Evolutionary conservation across 2,329 filamentous ascomycete genomes (phyloP).

Genomic region (Ramularia endophylla): DNA sequence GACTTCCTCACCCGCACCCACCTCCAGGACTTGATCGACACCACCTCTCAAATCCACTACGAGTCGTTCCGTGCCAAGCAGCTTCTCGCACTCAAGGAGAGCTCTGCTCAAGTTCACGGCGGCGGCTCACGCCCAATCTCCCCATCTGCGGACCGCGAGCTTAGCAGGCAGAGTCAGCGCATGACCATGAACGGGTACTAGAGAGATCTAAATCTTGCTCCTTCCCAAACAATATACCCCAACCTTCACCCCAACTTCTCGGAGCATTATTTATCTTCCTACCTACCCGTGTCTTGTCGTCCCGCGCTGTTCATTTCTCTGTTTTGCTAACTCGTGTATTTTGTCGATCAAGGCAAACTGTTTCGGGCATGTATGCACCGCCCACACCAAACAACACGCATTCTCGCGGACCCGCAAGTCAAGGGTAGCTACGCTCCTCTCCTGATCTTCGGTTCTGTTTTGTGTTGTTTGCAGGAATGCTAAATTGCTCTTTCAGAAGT

Average conservation of each 20-base stretch:
- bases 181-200: conserved; percentile 99
- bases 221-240: conserved; percentile 14
- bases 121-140: conserved; percentile 73
- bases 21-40: conserved; percentile 98
- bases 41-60: conserved; percentile 99
- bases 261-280: conserved; percentile 13
- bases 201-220: conserved; percentile 19
- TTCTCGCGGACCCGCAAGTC: conserved; percentile 11
- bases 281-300: conserved; percentile 13
- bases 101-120: conserved; percentile 73
- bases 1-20: conserved; percentile 99
- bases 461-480: neutral
- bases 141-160: conserved; percentile 85
- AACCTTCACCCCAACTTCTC: conserved; percentile 8
- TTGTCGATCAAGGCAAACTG: conserved; percentile 1
- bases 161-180: conserved; percentile 94
- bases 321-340: conserved; percentile 10
- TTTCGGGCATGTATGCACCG: conserved; percentile 1
- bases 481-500: neutral
- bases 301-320: conserved; percentile 4
- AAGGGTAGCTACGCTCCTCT: conserved; percentile 2
- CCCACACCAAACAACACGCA: conserved; percentile 3
- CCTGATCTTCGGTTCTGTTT: neutral
- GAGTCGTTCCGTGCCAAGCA: conserved; percentile 99
- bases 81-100: conserved; percentile 95